Evolutionary conservation across 2,329 filamentous ascomycete genomes (phyloP), one percentile per base, ranked within the genome.

Genomic region (Beauveria varroae): DNA sequence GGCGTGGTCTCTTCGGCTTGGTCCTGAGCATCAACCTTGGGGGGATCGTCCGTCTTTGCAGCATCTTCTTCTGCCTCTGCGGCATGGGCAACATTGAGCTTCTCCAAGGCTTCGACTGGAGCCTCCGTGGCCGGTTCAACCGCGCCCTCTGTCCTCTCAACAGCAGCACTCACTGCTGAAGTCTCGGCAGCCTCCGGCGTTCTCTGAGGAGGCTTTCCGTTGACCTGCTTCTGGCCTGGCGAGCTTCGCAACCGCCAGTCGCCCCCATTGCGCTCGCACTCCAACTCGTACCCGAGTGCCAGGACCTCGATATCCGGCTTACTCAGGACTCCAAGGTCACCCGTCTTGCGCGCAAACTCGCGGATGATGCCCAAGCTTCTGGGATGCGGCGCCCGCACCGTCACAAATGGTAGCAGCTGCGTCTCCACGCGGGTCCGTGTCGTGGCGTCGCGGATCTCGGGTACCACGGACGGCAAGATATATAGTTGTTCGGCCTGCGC

Each of bases 201-300:
- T 47, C 75, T 73, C 64, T 76, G 72, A 1, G 86, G 84, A 9
- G 86, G 83, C 66, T 81, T 82, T 3, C 90, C 90, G 71, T 93
- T 93, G 61, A 93, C 71, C 1, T 82, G 74, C 73, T 92, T 93
- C 72, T 96, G 92, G 1, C 87, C 89, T 0, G 93, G 93, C 3
- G 84, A 82, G 62, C 83, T 90, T 64, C 93, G 82, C 73, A 97
- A 70, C 63, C 93, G 84, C 89, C 91, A 96, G 71, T 96, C 87
- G 2, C 93, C 93, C n/a, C 87, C 86, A 71, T 96, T 96, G 62
- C 87, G 81, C 78, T 98, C 93, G 68, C 90, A 89, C 69, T 98
- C 93, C n/a, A 98, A 73, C 72, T 99, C 95, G 73, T 98, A 98
- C 1, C 91, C 89, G 61, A 99, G 78, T 9, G 93, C 95, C 69